Evolutionary conservation across 495 filamentous ascomycete species (phyloP).

Genomic region (Staphylotrichum longicolle): DNA sequence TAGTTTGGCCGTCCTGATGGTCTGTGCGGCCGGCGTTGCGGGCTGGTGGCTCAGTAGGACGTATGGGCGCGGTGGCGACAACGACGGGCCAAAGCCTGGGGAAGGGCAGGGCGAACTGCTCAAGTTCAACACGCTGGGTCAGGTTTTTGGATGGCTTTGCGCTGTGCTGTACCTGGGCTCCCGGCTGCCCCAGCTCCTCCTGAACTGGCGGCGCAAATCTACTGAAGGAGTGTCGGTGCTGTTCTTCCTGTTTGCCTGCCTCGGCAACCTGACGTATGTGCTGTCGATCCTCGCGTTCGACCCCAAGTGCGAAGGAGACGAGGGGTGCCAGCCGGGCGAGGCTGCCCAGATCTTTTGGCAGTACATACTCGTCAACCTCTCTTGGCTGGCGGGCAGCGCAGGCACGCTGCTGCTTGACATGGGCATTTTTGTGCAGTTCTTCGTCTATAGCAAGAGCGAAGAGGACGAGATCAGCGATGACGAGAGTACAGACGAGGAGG

Average conservation of each 20-base stretch:
- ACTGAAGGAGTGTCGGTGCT: constrained; percentile 88
- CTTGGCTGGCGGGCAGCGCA: constrained; percentile 84
- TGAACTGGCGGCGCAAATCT: constrained; percentile 85
- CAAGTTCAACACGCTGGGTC: constrained; percentile 70
- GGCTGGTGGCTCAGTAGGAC: constrained; percentile 76
- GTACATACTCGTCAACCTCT: constrained; percentile 84
- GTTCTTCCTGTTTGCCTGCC: constrained; percentile 95
- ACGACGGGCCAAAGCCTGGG: background rate
- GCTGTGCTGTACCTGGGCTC: constrained; percentile 85
- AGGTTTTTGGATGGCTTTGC: constrained; percentile 82
- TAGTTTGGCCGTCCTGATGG: constrained; percentile 65
- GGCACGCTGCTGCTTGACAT: constrained; percentile 83
- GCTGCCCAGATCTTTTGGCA: constrained; percentile 59
- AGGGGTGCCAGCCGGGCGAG: constrained; percentile 55
- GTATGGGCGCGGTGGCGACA: constrained; percentile 24
- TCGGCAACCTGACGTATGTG: constrained; percentile 92
- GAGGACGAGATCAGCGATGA: constrained; percentile 31
- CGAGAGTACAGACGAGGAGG: constrained; percentile 26
- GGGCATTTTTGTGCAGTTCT: constrained; percentile 89
- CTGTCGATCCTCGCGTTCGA: constrained; percentile 86
- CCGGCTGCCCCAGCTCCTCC: constrained; percentile 80
- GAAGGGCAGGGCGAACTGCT: constrained; percentile 40
- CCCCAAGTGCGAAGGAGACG: constrained; percentile 51
- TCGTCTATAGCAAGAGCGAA: constrained; percentile 62
- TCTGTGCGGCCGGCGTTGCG: constrained; percentile 74